Evolutionary conservation across 2,329 filamentous ascomycete species (phyloP), one percentile per base, ranked within the genome.

Genomic region (Curvularia verruculosa): DNA sequence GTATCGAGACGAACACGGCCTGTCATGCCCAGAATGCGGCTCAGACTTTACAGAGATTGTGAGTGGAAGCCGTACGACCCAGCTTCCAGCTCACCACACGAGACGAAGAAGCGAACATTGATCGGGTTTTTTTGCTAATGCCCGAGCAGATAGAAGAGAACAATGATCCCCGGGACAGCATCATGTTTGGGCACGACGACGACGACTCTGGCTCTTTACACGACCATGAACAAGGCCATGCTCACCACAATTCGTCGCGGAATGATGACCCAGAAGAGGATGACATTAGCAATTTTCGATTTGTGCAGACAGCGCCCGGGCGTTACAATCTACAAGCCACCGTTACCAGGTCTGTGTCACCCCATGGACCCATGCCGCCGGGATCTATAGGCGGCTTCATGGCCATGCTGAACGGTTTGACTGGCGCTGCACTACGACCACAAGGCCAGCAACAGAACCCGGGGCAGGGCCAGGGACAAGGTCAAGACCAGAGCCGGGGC

Each of bases 1-100:
- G 92, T 91, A 89, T 70, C 82, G 86, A 58, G 85, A 91, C 58
- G 84, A 89, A 61, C 82, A 84, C 63, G 87, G 84, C 24, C 78
- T 96, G 60, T 80, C 79, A 15, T 99, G 95, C 72, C 92, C 92
- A 15, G 76, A 80, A n/a, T 99, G 95, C 73, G 74, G 83, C 3
- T 87, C 87, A 36, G 91, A 96, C 19, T 88, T 91, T 64, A 91
- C 87, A 15, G 93, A 99, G 79, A 92, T 98, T 67, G 93, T 96
- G 81, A 71, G 89, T 82, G 54, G 46, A 56, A 36, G 47, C 53
- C 37, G 56, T 59, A 46, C 29, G 13, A 56, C 48, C 46, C 52
- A 51, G 44, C 58, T 49, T 53, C 45, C 54, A 56, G 53, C 58
- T 55, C 45, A 34, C 28, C 29, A 39, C 24, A 45, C 31, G 50